Conservation (phyloP, 345 rosid genomes). For the Rhodomyrtus tomentosa region DNA sequence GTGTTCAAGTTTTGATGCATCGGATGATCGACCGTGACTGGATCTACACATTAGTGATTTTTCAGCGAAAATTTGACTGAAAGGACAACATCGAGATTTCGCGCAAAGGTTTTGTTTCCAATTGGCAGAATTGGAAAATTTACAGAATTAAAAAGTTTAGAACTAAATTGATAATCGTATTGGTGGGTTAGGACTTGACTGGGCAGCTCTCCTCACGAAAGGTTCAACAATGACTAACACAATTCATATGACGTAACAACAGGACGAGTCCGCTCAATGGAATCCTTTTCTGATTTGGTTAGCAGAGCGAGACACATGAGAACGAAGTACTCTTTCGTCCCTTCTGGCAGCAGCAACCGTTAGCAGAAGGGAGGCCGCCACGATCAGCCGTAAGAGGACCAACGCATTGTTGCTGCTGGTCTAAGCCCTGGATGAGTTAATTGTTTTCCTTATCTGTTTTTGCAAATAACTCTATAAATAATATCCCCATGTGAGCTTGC, state of each 20-base stretch:
- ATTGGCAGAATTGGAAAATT: not conserved
- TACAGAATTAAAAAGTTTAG: not conserved
- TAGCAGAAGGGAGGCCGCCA: not conserved
- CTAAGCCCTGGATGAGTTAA: not conserved
- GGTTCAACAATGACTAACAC: too few species aligned
- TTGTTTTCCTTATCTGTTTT: not conserved
- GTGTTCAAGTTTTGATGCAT: too few species aligned
- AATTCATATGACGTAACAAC: too few species aligned
- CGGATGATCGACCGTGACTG: fast-evolving
- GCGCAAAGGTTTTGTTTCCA: not conserved
- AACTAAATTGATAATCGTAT: fast-evolving
- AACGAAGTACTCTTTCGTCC: not conserved
- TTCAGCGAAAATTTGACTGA: not conserved
- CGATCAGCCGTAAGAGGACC: not conserved
- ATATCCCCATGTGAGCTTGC: not conserved
- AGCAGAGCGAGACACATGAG: too few species aligned
- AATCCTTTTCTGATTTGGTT: too few species aligned
- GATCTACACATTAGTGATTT: fast-evolving
- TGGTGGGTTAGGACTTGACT: too few species aligned
- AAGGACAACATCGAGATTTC: fast-evolving
- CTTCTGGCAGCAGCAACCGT: not conserved
- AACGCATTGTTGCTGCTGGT: not conserved
- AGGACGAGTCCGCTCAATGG: too few species aligned
- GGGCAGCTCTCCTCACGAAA: too few species aligned
- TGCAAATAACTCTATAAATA: not conserved